Evolutionary conservation across 805 yeast genomes (phyloP).

Genomic region (Phaffomyces thermotolerans): DNA sequence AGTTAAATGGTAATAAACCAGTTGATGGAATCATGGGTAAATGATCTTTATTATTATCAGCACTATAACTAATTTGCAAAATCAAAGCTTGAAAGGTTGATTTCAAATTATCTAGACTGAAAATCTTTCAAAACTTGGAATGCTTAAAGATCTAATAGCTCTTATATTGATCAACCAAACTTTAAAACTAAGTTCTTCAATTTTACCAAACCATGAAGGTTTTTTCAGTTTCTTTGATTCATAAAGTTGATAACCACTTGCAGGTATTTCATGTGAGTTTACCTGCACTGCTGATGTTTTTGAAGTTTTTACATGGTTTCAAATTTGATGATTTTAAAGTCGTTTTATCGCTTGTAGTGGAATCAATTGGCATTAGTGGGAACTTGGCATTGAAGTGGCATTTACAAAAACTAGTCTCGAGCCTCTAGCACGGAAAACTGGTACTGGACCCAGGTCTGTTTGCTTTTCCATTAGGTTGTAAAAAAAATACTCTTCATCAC

Average conservation of each 20-base stretch:
- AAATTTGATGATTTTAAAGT: constrained; percentile 5
- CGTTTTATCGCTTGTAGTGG: neutral
- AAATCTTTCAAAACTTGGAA: neutral
- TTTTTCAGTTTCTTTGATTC: constrained; percentile 37
- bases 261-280: constrained; percentile 21
- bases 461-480: too few species aligned
- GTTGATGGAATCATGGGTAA: constrained; percentile 69
- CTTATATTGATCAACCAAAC: constrained; percentile 54
- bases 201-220: constrained; percentile 46
- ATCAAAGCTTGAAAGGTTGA: constrained; percentile 36
- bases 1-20: constrained; percentile 61
- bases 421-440: too few species aligned
- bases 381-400: constrained; percentile 5
- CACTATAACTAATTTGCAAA: constrained; percentile 41
- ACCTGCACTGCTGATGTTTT: constrained; percentile 3
- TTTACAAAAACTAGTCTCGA: too few species aligned
- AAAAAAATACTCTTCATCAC: too few species aligned
- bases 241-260: constrained; percentile 32
- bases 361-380: constrained; percentile 3
- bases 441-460: too few species aligned
- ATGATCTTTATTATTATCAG: constrained; percentile 52
- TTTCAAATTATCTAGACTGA: constrained; percentile 7
- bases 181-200: constrained; percentile 55
- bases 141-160: constrained; percentile 28
- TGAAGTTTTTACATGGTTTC: constrained; percentile 2